Evolutionary conservation across 169 alveolate species (phyloP), one percentile per base, ranked within the genome.

Genomic region (Plasmodium coatneyi): DNA sequence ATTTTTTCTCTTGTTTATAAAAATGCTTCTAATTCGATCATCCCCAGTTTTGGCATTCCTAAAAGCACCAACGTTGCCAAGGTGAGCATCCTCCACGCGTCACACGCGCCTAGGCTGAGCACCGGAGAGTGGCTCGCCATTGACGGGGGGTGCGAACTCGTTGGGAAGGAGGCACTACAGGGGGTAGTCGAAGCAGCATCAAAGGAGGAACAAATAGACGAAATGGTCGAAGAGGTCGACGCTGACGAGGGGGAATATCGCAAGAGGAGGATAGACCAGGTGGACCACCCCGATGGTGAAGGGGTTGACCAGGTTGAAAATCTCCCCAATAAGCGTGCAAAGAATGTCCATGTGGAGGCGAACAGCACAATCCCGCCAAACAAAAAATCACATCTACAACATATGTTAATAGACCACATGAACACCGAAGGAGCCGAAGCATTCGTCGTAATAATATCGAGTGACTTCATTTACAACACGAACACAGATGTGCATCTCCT

Each of bases 371-470:
- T 32, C n/a, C 32, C 22, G 80, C 1, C 39, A n/a, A 12, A 32
- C 36, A 10, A 30, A 32, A 56, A 14, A 4, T 12, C 36, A n/a
- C 70, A 86, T 12, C 66, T 86, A 14, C 46, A 86, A 86, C 60
- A 41, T 22, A 76, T 9, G n/a, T 5, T 86, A 10, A 46, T 87
- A 32, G 30, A 87, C n/a, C 90, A 87, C 71, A 56, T 87, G 43
- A 28, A 66, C 30, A 34, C 5, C 52, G 60, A 39, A 56, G 81
- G 81, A 30, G 93, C 93, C 19, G 93, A 87, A 79, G 22, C 93
- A 30, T 87, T 87, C 81, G 93, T 87, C 22, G 81, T 79, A 9
- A 79, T 87, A 3, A 54, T 87, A 3, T 87, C 93, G 49, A 76
- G 89, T 34, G 93, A 87, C 19, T 87, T 87, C 81, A 60, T 79